Conservation (phyloP, 2,329 filamentous ascomycete genomes). For the Neofusicoccum parvum region DNA sequence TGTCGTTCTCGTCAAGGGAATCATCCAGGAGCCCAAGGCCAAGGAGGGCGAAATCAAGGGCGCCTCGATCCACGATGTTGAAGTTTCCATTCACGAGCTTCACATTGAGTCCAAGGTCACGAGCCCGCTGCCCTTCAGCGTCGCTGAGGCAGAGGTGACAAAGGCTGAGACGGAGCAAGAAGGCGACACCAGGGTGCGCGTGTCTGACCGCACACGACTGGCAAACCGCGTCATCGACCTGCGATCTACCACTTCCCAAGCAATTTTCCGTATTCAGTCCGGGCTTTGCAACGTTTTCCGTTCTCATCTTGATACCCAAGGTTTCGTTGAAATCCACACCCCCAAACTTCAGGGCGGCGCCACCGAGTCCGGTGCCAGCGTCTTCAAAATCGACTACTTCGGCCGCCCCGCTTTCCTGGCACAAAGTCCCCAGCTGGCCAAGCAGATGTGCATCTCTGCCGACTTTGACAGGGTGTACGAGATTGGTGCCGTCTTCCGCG, state of each 20-base stretch:
- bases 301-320: slow-evolving; percentile 68
- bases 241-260: slow-evolving; percentile 81
- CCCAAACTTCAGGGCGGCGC: slow-evolving; percentile 89
- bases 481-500: slow-evolving; percentile 86
- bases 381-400: slow-evolving; percentile 93
- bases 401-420: slow-evolving; percentile 83
- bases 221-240: slow-evolving; percentile 81
- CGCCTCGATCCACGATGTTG: slow-evolving; percentile 73
- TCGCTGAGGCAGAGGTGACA: slow-evolving; percentile 69
- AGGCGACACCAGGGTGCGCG: slow-evolving; percentile 60
- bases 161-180: slow-evolving; percentile 57
- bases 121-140: slow-evolving; percentile 67
- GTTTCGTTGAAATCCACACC: slow-evolving; percentile 91
- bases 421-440: slow-evolving; percentile 87
- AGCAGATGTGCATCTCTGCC: slow-evolving; percentile 88
- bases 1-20: slow-evolving; percentile 75
- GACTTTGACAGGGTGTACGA: slow-evolving; percentile 91
- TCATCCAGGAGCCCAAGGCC: slow-evolving; percentile 69
- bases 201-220: slow-evolving; percentile 73
- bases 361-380: slow-evolving; percentile 87
- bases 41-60: slow-evolving; percentile 69
- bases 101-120: slow-evolving; percentile 64
- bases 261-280: slow-evolving; percentile 84
- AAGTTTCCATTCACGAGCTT: slow-evolving; percentile 69
- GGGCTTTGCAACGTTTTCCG: slow-evolving; percentile 81